These are phyloP conservation scores for Gloeostereum incarnatum DNA, from an alignment of 768 basidiomycete genomes.

Conservation along the genomic window DNA sequence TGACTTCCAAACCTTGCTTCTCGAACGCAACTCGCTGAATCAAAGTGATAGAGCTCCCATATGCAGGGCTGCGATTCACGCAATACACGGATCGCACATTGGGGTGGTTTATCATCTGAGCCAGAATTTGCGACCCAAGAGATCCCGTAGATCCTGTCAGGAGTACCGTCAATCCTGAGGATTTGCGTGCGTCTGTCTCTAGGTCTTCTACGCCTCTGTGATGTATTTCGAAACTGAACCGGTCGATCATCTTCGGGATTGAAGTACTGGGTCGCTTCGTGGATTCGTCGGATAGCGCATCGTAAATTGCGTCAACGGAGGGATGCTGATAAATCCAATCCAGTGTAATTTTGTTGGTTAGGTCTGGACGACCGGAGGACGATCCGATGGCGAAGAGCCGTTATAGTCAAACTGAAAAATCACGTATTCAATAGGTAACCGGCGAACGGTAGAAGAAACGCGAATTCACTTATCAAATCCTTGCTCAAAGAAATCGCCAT, in stretches of 20 bases:
- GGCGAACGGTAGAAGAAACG: not conserved
- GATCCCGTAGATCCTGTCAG: conserved; percentile 13
- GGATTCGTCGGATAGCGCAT: not conserved
- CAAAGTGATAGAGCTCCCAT: not conserved
- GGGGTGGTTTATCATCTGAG: conserved; percentile 1
- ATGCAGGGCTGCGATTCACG: conserved; percentile 8
- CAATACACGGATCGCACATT: conserved; percentile 12
- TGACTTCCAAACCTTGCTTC: not conserved
- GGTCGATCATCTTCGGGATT: too few species aligned
- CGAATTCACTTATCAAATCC: conserved; percentile 20
- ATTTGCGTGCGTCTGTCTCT: too few species aligned
- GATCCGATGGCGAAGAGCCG: conserved; percentile 1
- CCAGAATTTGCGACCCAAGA: conserved; percentile 11
- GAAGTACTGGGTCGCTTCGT: too few species aligned
- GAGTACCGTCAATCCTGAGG: too few species aligned
- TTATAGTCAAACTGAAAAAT: not conserved
- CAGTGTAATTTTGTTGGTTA: not conserved
- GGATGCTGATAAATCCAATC: conserved; percentile 1
- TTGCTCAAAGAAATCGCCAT: conserved; percentile 18
- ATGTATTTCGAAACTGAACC: too few species aligned
- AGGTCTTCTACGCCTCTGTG: too few species aligned
- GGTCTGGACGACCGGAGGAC: not conserved
- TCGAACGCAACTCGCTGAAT: not conserved
- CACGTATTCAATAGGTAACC: too few species aligned
- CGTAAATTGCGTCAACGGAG: not conserved